Conservation (phyloP, 805 yeast genomes). For the Metschnikowia henanensis region DNA sequence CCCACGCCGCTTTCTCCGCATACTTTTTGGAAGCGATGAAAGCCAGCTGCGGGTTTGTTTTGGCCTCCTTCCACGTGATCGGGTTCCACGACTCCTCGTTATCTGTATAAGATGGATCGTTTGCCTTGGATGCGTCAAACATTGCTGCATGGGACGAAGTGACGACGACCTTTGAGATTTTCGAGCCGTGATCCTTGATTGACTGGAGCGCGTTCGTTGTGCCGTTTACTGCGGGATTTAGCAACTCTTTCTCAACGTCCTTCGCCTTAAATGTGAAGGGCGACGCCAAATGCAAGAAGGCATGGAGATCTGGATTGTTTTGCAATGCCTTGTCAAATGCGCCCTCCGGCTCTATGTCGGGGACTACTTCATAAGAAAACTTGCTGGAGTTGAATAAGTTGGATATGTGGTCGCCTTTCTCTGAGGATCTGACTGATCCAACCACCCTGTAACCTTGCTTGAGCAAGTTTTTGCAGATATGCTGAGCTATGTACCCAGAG, state of each 20-base stretch:
- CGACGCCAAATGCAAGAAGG: slow-evolving; percentile 61
- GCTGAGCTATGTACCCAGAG: slow-evolving; percentile 34
- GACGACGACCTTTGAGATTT: slow-evolving; percentile 12
- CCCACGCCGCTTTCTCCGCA: slow-evolving; percentile 39
- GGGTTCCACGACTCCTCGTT: slow-evolving; percentile 51
- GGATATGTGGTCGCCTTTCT: slow-evolving; percentile 22
- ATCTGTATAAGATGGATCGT: slow-evolving; percentile 28
- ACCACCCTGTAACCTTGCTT: slow-evolving; percentile 24
- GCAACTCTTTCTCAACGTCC: slow-evolving; percentile 49
- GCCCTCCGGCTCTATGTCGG: slow-evolving; percentile 45
- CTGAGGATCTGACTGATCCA: slow-evolving; percentile 28
- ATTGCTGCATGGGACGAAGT: slow-evolving; percentile 17
- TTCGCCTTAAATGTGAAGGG: slow-evolving; percentile 50
- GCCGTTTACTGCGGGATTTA: slow-evolving; percentile 50
- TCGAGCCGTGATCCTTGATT: slow-evolving; percentile 10
- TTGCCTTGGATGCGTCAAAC: slow-evolving; percentile 24
- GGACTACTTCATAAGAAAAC: slow-evolving; percentile 46
- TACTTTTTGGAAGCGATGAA: slow-evolving; percentile 37
- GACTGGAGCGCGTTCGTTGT: slow-evolving; percentile 16
- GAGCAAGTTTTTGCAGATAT: slow-evolving; percentile 24
- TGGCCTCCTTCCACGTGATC: slow-evolving; percentile 47
- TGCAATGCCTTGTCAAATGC: slow-evolving; percentile 48
- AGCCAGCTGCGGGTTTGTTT: slow-evolving; percentile 25
- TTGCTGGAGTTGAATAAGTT: slow-evolving; percentile 28
- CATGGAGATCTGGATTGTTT: slow-evolving; percentile 49